These are phyloP conservation scores for Plasmodium coatneyi DNA, from an alignment of 169 alveolate species.

Conservation along the genomic window DNA sequence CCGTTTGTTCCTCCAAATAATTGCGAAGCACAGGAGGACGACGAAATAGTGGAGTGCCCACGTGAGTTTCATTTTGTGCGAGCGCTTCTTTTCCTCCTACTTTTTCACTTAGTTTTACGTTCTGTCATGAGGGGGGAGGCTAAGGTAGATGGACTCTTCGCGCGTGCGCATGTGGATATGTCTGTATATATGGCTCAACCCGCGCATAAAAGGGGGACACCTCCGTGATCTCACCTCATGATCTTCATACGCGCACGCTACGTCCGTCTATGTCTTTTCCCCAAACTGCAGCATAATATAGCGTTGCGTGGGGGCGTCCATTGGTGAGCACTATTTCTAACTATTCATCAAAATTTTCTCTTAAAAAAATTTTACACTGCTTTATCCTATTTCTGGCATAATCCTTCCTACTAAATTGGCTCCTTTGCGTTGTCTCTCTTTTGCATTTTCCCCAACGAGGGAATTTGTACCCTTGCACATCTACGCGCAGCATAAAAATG, in stretches of 20 bases:
- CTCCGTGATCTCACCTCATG: background rate
- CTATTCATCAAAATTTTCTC: background rate
- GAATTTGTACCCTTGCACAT: background rate
- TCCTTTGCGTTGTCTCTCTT: background rate
- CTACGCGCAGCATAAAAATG: background rate
- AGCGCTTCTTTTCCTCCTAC: background rate
- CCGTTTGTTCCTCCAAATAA: constrained; percentile 1
- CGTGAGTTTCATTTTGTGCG: background rate
- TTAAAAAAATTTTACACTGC: background rate
- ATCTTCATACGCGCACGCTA: background rate
- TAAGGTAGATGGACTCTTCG: background rate
- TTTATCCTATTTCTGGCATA: background rate
- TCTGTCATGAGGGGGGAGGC: background rate
- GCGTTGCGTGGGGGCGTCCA: background rate
- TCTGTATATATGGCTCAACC: background rate
- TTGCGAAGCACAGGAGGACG: constrained; percentile 3
- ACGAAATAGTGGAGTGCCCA: background rate
- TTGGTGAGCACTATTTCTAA: background rate
- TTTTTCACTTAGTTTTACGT: background rate
- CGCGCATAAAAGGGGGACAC: background rate
- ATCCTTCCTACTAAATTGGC: background rate
- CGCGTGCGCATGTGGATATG: background rate
- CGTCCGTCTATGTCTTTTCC: background rate
- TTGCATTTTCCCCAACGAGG: background rate
- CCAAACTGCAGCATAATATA: background rate